Percentiles rank a stretch among this genome's conserved stretches.
Evolutionary conservation across 1,139 yeast species (phyloP).

Genomic region (Scheffersomyces stambukii): DNA sequence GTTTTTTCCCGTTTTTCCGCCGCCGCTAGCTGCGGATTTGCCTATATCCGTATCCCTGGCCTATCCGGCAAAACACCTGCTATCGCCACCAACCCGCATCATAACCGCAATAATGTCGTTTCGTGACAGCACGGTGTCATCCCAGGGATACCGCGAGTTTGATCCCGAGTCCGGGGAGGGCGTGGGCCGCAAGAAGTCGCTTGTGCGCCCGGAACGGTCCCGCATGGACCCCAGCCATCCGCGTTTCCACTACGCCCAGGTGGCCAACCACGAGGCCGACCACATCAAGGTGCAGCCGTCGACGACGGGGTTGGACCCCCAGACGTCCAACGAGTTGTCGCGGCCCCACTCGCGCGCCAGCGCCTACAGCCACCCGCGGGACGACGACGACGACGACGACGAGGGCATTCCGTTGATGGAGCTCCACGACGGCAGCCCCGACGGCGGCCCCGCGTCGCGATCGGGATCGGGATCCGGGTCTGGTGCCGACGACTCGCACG

Average conservation of each 20-base stretch:
- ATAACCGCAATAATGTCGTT: too few relatives aligned
- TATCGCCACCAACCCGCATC: too few relatives aligned
- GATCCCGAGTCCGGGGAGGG: conserved; percentile 47
- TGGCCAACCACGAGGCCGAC: conserved; percentile 63
- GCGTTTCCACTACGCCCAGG: conserved; percentile 76
- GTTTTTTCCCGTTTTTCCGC: too few relatives aligned
- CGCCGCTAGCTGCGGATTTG: too few relatives aligned
- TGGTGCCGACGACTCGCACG: conserved; percentile 2
- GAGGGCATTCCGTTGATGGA: conserved; percentile 49
- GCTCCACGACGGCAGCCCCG: conserved; percentile 17
- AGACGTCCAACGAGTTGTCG: conserved; percentile 11
- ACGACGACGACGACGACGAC: conserved; percentile 17
- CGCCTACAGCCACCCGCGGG: conserved; percentile 1
- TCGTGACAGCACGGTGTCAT: conserved; percentile 9
- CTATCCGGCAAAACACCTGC: too few relatives aligned
- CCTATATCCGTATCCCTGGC: too few relatives aligned
- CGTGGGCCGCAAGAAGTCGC: conserved; percentile 57
- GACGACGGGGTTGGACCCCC: conserved; percentile 71
- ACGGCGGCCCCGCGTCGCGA: too few relatives aligned
- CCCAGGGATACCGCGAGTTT: conserved; percentile 31
- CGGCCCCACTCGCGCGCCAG: conserved; percentile 9
- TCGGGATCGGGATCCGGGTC: too few relatives aligned
- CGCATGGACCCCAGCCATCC: conserved; percentile 66
- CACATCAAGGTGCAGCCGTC: conserved; percentile 67
- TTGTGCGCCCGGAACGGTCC: conserved; percentile 78